Base-by-base conservation (phyloP, 345 rosid genomes). In the Gossypium anomalum region DNA sequence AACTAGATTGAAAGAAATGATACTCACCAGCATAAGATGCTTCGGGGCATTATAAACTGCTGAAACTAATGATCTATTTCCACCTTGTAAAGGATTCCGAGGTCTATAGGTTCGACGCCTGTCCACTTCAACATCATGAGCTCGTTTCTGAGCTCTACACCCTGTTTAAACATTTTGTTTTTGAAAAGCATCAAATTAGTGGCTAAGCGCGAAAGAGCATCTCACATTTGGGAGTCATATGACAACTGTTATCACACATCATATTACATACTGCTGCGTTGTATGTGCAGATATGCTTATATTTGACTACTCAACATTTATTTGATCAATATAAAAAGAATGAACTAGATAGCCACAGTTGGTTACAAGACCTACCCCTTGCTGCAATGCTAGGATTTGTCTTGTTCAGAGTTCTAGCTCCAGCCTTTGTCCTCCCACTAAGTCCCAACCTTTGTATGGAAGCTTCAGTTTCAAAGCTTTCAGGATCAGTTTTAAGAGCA, bases 401-500 rank as follows among this genome's bases (percentile, higher is more conserved):
- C 58, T 68, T 68, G 64, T 67, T 67, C 38, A 67, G 55, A 67
- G 22, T 67, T 67, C 38, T 23, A 74, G 15, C 4, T 27, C 57
- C 19, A 63, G 78, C 82, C 78, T 81, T 11, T 47, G 52, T 43
- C 59, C 79, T 75, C 59, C 73, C 65, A 51, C 63, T 57, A 22
- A 17, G 1, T 38, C 29, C 65, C 43, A 17, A 1, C 16, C n/a
- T 77, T 67, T 34, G 62, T 34, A 13, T 60, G 7, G 67, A 77
- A 71, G 77, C 77, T 67, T 75, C 75, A 57, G 38, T 17, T 75
- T 76, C 78, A 56, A 83, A 80, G 63, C n/a, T 74, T 49, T 58
- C 22, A 2, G 76, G 75, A 25, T 83, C 75, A 74, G 64, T 63
- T 79, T 70, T 71, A 67, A 80, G 82, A 71, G 72, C 63, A 71